Conservation (phyloP, 768 basidiomycete genomes). For the Kwoniella botswanensis region DNA sequence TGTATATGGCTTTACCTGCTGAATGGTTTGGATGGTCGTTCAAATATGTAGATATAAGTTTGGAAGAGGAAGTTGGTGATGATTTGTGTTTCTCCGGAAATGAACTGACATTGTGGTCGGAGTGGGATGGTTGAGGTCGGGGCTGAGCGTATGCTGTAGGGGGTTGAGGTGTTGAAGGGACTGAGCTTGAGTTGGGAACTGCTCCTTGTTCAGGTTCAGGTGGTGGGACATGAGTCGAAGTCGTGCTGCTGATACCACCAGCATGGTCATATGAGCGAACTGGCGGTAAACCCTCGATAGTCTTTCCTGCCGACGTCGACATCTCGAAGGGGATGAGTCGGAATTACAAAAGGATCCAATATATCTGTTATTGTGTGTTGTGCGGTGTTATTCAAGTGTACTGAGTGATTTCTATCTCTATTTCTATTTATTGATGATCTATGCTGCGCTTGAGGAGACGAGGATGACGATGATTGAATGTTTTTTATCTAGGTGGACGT, state of each 20-base stretch:
- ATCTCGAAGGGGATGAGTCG: background rate
- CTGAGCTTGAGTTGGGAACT: background rate
- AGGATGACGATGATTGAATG: background rate
- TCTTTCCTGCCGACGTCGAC: background rate
- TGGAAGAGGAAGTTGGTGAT: background rate
- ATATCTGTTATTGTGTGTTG: background rate
- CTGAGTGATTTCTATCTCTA: background rate
- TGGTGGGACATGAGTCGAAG: too few species aligned
- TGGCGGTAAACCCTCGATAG: background rate
- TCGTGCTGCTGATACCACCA: too few species aligned
- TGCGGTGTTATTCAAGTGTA: background rate
- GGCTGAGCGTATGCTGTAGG: constrained; percentile 7
- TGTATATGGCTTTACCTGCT: constrained; percentile 59
- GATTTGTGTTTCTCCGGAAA: background rate
- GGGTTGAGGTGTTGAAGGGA: constrained; percentile 1
- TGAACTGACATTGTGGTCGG: background rate
- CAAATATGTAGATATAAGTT: constrained; percentile 60
- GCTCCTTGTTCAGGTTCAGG: too few species aligned
- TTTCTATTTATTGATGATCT: background rate
- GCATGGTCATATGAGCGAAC: background rate
- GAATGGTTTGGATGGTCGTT: constrained; percentile 58
- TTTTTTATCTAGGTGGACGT: background rate
- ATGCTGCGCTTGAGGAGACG: background rate
- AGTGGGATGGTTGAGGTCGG: background rate
- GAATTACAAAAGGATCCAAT: background rate